phyloP scores from a whole-genome alignment of 305 asterid species.

The Fraxinus greggii region DNA sequence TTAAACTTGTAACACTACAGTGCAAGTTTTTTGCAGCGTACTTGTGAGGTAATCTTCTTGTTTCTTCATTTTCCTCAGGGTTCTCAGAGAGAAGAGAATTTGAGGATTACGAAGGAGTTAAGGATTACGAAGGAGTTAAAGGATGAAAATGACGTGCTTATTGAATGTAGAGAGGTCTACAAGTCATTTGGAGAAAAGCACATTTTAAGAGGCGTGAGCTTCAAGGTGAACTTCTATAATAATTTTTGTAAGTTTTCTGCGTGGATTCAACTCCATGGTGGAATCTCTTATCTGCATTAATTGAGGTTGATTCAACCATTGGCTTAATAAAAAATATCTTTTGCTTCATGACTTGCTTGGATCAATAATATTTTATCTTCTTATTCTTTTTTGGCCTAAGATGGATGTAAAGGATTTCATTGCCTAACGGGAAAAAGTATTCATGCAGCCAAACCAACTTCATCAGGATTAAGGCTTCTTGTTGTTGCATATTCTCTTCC shows the following conservation, averaged over 20 bases:
- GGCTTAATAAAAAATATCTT: neutral
- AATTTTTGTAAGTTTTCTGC: neutral
- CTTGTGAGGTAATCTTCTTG: neutral
- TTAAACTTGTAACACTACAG: neutral
- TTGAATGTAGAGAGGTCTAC: constrained; percentile 86
- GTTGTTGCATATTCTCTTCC: neutral
- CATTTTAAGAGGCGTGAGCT: constrained; percentile 91
- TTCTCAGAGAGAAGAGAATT: constrained; percentile 40
- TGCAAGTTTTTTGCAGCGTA: constrained; percentile 1
- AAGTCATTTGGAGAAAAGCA: constrained; percentile 94
- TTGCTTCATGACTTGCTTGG: neutral
- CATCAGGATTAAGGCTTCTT: neutral
- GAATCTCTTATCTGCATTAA: neutral
- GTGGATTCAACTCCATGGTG: neutral
- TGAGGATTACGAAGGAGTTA: constrained; percentile 35
- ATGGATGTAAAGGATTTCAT: neutral
- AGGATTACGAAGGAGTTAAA: constrained; percentile 34
- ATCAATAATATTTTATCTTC: neutral
- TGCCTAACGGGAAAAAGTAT: neutral
- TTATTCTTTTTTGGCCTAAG: neutral
- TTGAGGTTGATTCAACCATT: neutral
- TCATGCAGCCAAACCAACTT: neutral
- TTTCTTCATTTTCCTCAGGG: constrained; percentile 41
- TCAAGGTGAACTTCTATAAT: constrained; percentile 63
- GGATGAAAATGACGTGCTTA: constrained; percentile 75